Base-by-base conservation (phyloP, 257 asterid genomes). In the Solanum appendiculatum region DNA sequence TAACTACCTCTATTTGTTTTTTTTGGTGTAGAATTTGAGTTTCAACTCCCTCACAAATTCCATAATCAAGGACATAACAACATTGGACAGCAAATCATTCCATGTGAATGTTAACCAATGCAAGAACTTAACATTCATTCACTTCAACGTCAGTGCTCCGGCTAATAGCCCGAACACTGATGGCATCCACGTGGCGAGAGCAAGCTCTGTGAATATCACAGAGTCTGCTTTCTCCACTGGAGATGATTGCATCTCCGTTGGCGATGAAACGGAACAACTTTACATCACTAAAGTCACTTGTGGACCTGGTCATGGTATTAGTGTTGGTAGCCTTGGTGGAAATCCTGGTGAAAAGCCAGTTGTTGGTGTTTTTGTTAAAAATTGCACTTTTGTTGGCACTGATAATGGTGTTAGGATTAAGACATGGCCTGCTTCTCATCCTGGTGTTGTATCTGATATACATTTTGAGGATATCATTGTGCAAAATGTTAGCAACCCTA, bases 221-320 rank as follows among this genome's bases (percentile, higher is more conserved):
- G 87, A 83, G 11, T 34, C 90, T 11, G 37, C 12, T 74, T 88
- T 91, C 3, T 63, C 74, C 10, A 91, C 91, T 0, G 92, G 93
- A 6, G 93, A 91, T 31, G 93, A 91, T 60, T 91, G 93, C 13
- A 84, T 91, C 25, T 90, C 94, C 3, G 21, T 90, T 1, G 92
- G 92, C 6, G 91, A 92, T 14, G 92, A 89, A 20, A 46, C 72
- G n/a, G 82, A 85, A 60, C 72, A 90, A 16, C 86, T 91, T 4
- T 29, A 51, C 60, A 74, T 91, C 33, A 72, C 81, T 84, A 86
- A 74, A 25, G 86, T 89, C 40, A 56, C 9, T 15, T 92, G 94
- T 48, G 92, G 93, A 27, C 90, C 93, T 6, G 92, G 93, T 1
- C 91, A 91, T 20, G 93, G 93, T 82, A 85, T 91, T 77, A 85